Base-by-base conservation (phyloP, 2,329 filamentous ascomycete species). In the Neoscytalidium dimidiatum region DNA sequence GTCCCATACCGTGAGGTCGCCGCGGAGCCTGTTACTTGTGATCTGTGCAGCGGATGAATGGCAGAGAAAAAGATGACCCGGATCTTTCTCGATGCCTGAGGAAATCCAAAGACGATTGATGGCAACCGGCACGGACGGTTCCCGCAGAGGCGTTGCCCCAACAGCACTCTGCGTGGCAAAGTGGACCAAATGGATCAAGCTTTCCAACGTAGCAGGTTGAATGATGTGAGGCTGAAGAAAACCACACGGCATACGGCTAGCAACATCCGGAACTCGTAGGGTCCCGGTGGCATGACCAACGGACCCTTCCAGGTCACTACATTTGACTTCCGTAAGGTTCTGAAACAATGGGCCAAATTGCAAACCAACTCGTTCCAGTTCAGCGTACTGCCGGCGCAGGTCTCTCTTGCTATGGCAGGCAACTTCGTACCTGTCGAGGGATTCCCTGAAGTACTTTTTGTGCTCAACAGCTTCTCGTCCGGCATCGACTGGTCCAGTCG, bases 191-290 rank as follows among this genome's bases (percentile, higher is more conserved):
- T 62, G 60, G 31, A 41, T 29, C 31, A 62, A n/a, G 21, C 44
- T 52, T 8, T 64, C 62, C 51, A 64, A 13, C 6, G 62, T 64
- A 13, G 62, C 62, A 21, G 62, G 51, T 4, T 64, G 62, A 17
- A 64, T 64, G n/a, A 46, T 8, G 17, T 56, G 49, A 43, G 62
- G 62, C 21, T 64, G 49, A 5, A 29, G 14, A 29, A 29, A 64
- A 23, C 17, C 29, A 8, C 14, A 33, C 4, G 62, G 49, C 62
- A 64, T 64, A 8, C 31, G 38, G 23, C 29, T 28, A 4, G 60
- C 44, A 21, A 52, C 26, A 21, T 62, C 44, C 11, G 60, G 60
- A n/a, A 56, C 23, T 13, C 29, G 28, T 17, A 56, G 38, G n/a
- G 17, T 60, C n/a, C 38, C 56, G 17, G 46, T 60, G 4, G 56